A percentile compares a stretch with the other conserved stretches of the same genome.
phyloP scores from a whole-genome alignment of 495 filamentous ascomycete genomes.

The Neurospora sp. region DNA sequence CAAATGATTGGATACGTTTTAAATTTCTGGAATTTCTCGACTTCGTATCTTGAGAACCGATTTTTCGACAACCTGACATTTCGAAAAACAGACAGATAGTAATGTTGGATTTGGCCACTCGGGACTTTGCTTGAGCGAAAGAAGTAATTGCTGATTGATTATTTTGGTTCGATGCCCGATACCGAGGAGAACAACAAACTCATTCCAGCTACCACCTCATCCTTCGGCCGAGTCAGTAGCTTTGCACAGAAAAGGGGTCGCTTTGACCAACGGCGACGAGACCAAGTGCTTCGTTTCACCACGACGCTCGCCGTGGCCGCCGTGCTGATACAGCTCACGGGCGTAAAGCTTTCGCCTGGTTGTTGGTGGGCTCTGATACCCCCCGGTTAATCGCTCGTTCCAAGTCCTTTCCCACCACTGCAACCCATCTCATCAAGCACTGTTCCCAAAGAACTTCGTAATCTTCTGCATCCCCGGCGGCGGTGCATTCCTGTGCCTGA shows the following conservation, averaged over 20 bases:
- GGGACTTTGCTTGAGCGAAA: too few relatives aligned
- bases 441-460: slow-evolving; percentile 72
- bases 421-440: slow-evolving; percentile 14
- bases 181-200: neutral
- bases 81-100: neutral
- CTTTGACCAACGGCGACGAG: neutral
- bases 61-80: neutral
- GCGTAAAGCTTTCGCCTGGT: neutral
- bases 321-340: neutral
- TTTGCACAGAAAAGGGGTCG: neutral
- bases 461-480: slow-evolving; percentile 59
- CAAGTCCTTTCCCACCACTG: neutral
- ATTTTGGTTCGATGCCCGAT: neutral
- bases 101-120: neutral
- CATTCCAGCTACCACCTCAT: too few relatives aligned
- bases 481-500: neutral
- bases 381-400: neutral
- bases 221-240: neutral
- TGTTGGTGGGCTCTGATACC: too few relatives aligned
- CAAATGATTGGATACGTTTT: neutral
- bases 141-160: neutral
- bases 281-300: neutral
- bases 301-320: neutral
- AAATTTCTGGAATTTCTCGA: neutral
- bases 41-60: neutral